Base-by-base conservation (phyloP, 805 yeast genomes). In the Starmera dryadoides region DNA sequence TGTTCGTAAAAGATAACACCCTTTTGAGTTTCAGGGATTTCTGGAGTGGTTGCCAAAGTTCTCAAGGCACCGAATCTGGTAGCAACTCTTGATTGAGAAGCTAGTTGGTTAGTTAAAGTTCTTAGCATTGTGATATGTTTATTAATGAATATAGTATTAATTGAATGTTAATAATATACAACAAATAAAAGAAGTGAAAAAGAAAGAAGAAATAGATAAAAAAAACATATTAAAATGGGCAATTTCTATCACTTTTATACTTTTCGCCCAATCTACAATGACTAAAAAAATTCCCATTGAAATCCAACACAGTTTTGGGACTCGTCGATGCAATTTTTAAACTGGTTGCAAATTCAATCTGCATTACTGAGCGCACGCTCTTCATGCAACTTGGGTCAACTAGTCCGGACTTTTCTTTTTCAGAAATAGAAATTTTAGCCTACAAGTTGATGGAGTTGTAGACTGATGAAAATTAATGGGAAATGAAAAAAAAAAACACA, bases 1-100 rank as follows among this genome's bases (percentile, higher is more conserved):
- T 69, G 65, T 57, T 71, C 74, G 60, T 80, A 80, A 63, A 81
- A 81, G 55, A 80, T 68, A 33, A 81, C 75, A 42, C 79, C 93
- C 58, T 80, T 81, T 68, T 81, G 89, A 38, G 80, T 74, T 45
- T 62, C 62, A 59, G 89, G 89, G 53, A 81, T 67, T 33, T 42
- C 52, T 38, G 49, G 50, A 36, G 55, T 49, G 41, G 68, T 44
- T 40, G 47, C 44, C 25, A 44, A 46, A 22, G 36, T 14, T 52
- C 56, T 52, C 35, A 41, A 31, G 14, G 44, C 46, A 39, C 15
- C 39, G 35, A 40, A 44, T 42, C 36, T 38, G 39, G 30, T 21
- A 15, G 42, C 41, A 29, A 32, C 37, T 34, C 41, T 41, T 32
- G 45, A 19, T 38, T 33, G 37, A 38, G 38, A 14, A 20, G 37